Percentiles rank a stretch among this genome's conserved stretches.
Evolutionary conservation across 768 basidiomycete species (phyloP).

Genomic region (Mycena indigotica): DNA sequence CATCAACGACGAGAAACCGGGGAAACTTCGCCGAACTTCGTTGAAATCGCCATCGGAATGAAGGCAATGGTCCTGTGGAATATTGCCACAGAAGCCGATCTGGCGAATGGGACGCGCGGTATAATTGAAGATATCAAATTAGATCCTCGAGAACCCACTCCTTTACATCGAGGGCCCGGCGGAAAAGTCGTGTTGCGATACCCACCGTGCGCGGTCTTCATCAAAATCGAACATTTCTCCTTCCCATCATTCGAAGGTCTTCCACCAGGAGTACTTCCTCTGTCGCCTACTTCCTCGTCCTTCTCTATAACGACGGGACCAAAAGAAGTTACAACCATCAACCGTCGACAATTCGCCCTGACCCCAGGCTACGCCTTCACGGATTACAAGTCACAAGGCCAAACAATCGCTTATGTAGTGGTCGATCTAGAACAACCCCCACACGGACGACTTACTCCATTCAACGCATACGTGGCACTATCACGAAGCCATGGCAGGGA

Average conservation of each 20-base stretch:
- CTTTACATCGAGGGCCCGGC: not conserved
- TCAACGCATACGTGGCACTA: not conserved
- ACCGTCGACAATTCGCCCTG: not conserved
- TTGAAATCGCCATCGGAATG: constrained; percentile 1
- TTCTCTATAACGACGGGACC: not conserved
- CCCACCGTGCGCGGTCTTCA: not conserved
- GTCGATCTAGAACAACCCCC: not conserved
- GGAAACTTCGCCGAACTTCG: not conserved
- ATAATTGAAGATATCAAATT: not conserved
- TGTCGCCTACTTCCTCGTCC: not conserved
- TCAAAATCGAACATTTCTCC: not conserved
- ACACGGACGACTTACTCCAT: not conserved
- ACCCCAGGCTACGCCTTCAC: not conserved
- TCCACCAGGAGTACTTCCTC: not conserved
- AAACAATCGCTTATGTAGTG: not conserved
- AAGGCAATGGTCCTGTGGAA: constrained; percentile 5
- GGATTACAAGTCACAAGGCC: constrained; percentile 1
- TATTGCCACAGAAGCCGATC: constrained; percentile 4
- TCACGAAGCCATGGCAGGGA: not conserved
- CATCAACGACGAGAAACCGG: not conserved
- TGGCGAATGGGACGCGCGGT: constrained; percentile 6
- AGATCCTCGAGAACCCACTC: not conserved
- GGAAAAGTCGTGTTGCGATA: not conserved
- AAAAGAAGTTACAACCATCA: not conserved
- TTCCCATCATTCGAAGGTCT: not conserved